Evolutionary conservation across 2,329 filamentous ascomycete genomes (phyloP), one percentile per base, ranked within the genome.

Genomic region (Paraphaeosphaeria minitans): DNA sequence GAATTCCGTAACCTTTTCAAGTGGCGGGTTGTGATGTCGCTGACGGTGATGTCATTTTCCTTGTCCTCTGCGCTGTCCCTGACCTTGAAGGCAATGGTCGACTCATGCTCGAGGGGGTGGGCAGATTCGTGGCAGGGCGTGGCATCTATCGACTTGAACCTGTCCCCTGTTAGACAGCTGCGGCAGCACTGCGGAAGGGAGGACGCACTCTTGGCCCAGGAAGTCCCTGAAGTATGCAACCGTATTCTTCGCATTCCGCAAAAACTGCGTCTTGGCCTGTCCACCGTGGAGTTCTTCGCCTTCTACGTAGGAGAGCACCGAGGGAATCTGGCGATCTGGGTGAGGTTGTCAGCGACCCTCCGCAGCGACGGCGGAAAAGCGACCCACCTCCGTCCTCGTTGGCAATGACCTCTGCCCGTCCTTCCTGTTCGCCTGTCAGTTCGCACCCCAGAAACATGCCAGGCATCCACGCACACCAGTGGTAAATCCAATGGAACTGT

Each of bases 251-350:
- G 92, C 85, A 80, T 99, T 98, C 75, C 95, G 90, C 67, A 98
- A 85, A 59, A 98, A 87, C 81, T 98, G 94, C 65, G 86, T 84
- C 85, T 98, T 99, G 72, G 94, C 95, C 81, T 99, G 94, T 66
- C 91, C 89, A 72, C 95, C 95, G 75, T 96, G 93, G 80, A 96
- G 97, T 81, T 99, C 94, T 76, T 99, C 95, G 66, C 93, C 95
- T 56, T 93, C 89, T 73, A 96, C 89, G 78, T 99, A 99, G 39
- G 95, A 97, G 70, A 99, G 84, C 69, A 96, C 88, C 45, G 93
- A 92, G 66, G 95, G 95, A 66, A 99, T 99, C 79, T 98, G 94
- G 78, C 95, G 93, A 81, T 99, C 95, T 94, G 54, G 24, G 60
- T 60, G 60, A 58, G 45, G 53, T 58, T 53, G 55, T 49, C 37